Evolutionary conservation across 2,329 filamentous ascomycete species (phyloP), one percentile per base, ranked within the genome.

Genomic region (Pseudocercospora fuligena): DNA sequence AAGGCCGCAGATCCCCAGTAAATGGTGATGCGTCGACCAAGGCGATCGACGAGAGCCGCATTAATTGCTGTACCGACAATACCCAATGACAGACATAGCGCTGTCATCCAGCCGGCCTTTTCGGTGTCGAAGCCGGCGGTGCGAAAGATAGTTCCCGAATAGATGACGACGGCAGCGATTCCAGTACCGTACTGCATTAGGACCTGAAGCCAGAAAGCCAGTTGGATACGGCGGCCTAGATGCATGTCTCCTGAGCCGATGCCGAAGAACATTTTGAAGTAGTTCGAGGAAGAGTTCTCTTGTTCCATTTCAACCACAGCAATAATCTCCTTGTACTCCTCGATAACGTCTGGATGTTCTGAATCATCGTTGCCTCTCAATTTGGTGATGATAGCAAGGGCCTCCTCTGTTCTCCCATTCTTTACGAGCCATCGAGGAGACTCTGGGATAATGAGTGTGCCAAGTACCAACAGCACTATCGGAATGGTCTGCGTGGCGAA

Each of bases 221-320:
- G 40, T 25, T 53, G 23, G 14, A 54, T 54, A 43, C 65, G 65
- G 12, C 65, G 74, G 65, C 78, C 63, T 21, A 64, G 59, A 53
- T 66, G 66, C 29, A 68, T 25, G 21, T 47, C 23, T 19, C 61
- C 66, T 7, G 64, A 66, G 49, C 67, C 19, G n/a, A 53, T 57
- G 40, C 66, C 68, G 46, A 68, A 51, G 49, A 66, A 51, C 23
- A 83, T 67, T 78, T 78, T 62, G 60, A 62, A 27, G 27, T 62
- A 62, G 16, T 62, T 62, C 16, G 47, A 51, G 47, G 47, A 51
- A 51, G 47, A 51, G 47, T n/a, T 62, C 51, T 36, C 60, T 66
- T 81, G 75, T 62, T 80, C 75, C 19, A 82, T 73, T 59, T 81
- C 80, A 64, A 80, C 77, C 36, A 80, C 78, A 61, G 80, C 80